These are phyloP conservation scores for Acanthamoeba royreba DNA, from an alignment of 208 protist genomes.

Conservation along the genomic window DNA sequence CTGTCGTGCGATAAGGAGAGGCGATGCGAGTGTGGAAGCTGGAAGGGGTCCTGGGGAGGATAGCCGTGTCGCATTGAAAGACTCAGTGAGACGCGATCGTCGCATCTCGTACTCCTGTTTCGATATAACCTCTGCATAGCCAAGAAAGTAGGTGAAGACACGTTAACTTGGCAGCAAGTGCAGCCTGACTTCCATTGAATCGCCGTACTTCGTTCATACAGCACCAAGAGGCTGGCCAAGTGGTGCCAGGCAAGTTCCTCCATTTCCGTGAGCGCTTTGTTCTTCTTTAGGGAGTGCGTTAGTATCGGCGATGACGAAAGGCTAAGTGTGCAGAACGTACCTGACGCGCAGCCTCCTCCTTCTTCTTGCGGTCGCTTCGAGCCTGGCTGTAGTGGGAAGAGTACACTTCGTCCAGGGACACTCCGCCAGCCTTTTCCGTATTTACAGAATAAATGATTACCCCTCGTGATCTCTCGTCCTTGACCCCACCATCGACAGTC, in stretches of 20 bases:
- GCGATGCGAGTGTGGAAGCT: not conserved
- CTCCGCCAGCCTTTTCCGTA: not conserved
- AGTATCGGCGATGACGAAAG: not conserved
- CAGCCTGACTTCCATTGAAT: not conserved
- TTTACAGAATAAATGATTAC: not conserved
- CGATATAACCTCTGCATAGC: not conserved
- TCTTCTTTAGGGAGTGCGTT: not conserved
- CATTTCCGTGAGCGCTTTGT: not conserved
- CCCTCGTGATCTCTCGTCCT: not conserved
- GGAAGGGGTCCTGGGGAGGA: not conserved
- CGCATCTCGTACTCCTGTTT: not conserved
- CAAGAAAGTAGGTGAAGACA: not conserved
- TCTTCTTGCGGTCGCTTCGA: not conserved
- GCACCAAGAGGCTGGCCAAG: not conserved
- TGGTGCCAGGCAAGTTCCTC: slow-evolving; percentile 20
- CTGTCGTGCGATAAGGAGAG: not conserved
- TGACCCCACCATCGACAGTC: not conserved
- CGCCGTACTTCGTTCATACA: not conserved
- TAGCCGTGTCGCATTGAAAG: not conserved
- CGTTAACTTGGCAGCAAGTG: not conserved
- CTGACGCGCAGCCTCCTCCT: not conserved
- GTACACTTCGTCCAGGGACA: not conserved
- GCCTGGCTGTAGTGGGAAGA: not conserved
- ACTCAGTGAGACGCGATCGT: not conserved
- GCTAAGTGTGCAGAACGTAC: not conserved